A percentile compares a stretch with the other conserved stretches of the same genome.
phyloP scores from a whole-genome alignment of 441 rosid genomes.

The Brassica hybrid region DNA sequence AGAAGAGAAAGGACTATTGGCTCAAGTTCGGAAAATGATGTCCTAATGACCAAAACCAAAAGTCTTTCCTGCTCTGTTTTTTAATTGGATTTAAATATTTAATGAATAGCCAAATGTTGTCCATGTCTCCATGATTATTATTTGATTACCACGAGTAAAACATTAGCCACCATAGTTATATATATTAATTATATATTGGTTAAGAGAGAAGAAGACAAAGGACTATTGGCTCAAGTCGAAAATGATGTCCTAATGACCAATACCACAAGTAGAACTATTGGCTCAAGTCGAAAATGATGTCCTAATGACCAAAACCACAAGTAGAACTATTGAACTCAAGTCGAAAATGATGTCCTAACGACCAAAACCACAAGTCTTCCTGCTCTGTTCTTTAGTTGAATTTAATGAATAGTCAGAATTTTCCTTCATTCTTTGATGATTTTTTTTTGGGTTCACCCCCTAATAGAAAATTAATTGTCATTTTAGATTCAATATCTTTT shows the following conservation, averaged over 20 bases:
- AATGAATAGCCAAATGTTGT: constrained; percentile 14
- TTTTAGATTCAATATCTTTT: too few relatives aligned
- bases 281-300: constrained; percentile 44
- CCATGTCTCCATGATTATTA: not conserved
- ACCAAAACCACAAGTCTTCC: constrained; percentile 10
- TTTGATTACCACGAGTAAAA: constrained; percentile 4
- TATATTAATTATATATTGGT: constrained; percentile 41
- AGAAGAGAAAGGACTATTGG: constrained; percentile 47
- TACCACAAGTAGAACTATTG: not conserved
- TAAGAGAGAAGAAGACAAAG: constrained; percentile 66
- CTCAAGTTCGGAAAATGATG: constrained; percentile 49
- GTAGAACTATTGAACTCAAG: constrained; percentile 30
- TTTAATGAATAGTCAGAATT: constrained; percentile 17
- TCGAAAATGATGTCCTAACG: constrained; percentile 35
- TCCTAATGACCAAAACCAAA: constrained; percentile 23
- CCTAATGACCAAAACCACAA: too few relatives aligned
- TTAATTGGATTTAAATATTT: constrained; percentile 10
- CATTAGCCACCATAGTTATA: not conserved
- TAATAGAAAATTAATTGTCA: too few relatives aligned
- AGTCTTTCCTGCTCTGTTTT: constrained; percentile 23
- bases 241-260: constrained; percentile 19
- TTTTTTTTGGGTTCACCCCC: not conserved
- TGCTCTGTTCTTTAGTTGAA: constrained; percentile 21
- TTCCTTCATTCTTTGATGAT: constrained; percentile 5
- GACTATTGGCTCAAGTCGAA: constrained; percentile 41